phyloP scores from a whole-genome alignment of 2,329 filamentous ascomycete genomes.

The Fusarium sp. region DNA sequence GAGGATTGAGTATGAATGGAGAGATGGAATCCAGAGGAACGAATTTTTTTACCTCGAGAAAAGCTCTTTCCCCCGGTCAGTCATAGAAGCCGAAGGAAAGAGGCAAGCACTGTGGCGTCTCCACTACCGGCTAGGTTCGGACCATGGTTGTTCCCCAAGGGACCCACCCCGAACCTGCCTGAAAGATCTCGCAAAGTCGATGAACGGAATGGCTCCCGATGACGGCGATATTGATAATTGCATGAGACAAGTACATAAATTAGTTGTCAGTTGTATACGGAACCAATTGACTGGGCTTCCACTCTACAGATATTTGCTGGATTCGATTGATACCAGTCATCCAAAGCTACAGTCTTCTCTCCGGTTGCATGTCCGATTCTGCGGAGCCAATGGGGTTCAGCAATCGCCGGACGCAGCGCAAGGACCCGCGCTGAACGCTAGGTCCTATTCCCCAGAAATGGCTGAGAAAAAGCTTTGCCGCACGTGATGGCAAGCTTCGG shows the following conservation, averaged over 20 bases:
- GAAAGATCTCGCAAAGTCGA: slow-evolving; percentile 12
- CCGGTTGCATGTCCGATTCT: slow-evolving; percentile 9
- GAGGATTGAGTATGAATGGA: slow-evolving; percentile 41
- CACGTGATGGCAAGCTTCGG: slow-evolving; percentile 33
- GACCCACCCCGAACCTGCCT: slow-evolving; percentile 34
- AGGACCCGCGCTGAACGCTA: slow-evolving; percentile 26
- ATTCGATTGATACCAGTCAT: background rate
- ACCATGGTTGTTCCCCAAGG: slow-evolving; percentile 46
- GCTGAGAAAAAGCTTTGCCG: slow-evolving; percentile 27
- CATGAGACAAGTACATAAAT: background rate
- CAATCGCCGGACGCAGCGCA: slow-evolving; percentile 22
- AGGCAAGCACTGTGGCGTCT: slow-evolving; percentile 48
- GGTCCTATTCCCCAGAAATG: slow-evolving; percentile 21
- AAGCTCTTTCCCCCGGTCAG: slow-evolving; percentile 48
- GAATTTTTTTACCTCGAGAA: slow-evolving; percentile 54
- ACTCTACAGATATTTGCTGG: background rate
- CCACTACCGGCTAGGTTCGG: slow-evolving; percentile 48
- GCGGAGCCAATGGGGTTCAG: slow-evolving; percentile 28
- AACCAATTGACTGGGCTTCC: background rate
- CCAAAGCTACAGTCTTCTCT: background rate
- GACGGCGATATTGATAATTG: background rate
- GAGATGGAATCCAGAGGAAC: slow-evolving; percentile 47
- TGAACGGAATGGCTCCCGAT: slow-evolving; percentile 18
- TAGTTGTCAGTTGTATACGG: background rate
- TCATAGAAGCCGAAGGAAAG: slow-evolving; percentile 59